phyloP scores from a whole-genome alignment of 2,329 filamentous ascomycete genomes.

The Trichoderma sp. region DNA sequence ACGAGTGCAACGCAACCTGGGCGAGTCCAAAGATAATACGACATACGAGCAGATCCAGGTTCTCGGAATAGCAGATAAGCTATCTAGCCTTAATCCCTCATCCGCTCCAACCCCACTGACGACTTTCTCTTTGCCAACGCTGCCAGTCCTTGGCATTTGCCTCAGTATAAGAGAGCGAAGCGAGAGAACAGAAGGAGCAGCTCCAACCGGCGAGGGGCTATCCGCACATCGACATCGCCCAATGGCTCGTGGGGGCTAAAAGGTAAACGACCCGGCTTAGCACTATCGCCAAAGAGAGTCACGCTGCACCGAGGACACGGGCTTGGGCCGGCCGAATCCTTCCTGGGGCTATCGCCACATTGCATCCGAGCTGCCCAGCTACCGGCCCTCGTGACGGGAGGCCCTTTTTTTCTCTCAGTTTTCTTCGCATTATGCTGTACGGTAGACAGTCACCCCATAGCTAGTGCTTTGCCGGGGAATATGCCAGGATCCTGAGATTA shows the following conservation, averaged over 20 bases:
- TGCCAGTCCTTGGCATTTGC: not conserved
- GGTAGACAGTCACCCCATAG: not conserved
- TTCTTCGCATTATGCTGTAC: not conserved
- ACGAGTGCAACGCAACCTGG: not conserved
- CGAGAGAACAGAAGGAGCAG: constrained; percentile 23
- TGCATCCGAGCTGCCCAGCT: constrained; percentile 14
- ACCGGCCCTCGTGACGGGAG: not conserved
- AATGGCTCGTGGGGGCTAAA: constrained; percentile 20
- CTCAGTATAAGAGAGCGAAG: constrained; percentile 2
- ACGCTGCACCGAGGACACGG: constrained; percentile 39
- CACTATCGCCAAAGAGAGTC: constrained; percentile 17
- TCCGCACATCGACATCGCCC: too few relatives aligned
- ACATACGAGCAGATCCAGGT: not conserved
- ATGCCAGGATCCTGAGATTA: constrained; percentile 12
- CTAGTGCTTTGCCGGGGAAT: constrained; percentile 2
- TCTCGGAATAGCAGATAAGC: not conserved
- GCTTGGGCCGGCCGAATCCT: constrained; percentile 37
- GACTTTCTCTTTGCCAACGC: not conserved
- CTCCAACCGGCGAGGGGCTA: constrained; percentile 9
- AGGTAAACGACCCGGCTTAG: constrained; percentile 7
- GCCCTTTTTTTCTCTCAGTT: not conserved
- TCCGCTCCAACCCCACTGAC: not conserved
- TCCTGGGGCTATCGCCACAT: constrained; percentile 26
- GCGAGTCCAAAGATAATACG: not conserved
- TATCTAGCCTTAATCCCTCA: not conserved